Conservation (phyloP, 495 filamentous ascomycete genomes). For the Penicillium flavigenum region DNA sequence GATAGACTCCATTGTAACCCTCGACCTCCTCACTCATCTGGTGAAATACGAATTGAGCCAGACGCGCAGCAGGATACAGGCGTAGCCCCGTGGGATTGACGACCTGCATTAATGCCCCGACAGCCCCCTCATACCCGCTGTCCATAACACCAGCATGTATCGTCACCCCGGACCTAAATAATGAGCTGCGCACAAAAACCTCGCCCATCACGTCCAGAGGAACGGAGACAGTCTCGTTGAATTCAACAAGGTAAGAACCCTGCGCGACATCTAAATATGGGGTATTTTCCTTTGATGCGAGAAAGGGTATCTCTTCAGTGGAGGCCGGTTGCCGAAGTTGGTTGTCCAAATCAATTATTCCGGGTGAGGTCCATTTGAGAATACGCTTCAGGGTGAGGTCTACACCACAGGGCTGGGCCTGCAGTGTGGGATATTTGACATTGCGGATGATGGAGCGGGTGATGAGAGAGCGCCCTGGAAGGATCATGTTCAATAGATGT, state of each 20-base stretch:
- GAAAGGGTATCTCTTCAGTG: constrained; percentile 27
- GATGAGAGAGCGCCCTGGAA: constrained; percentile 27
- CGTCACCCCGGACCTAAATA: constrained; percentile 40
- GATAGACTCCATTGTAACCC: constrained; percentile 46
- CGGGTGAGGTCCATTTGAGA: constrained; percentile 37
- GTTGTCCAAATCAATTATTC: constrained; percentile 47
- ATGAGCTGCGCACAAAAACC: constrained; percentile 39
- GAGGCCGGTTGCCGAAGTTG: constrained; percentile 32
- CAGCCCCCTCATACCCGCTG: constrained; percentile 46
- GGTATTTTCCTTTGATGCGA: not conserved
- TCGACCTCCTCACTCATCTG: constrained; percentile 35
- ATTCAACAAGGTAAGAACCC: constrained; percentile 46
- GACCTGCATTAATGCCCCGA: constrained; percentile 47
- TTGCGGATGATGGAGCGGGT: constrained; percentile 35
- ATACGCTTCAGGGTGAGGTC: constrained; percentile 42
- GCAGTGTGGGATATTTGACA: constrained; percentile 26
- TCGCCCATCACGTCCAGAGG: constrained; percentile 42
- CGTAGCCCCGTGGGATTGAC: constrained; percentile 37
- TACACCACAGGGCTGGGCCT: constrained; percentile 46
- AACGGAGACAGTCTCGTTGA: constrained; percentile 45
- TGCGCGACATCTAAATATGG: constrained; percentile 24
- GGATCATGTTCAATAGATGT: constrained; percentile 18
- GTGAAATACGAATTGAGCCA: constrained; percentile 47
- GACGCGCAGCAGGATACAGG: constrained; percentile 34
- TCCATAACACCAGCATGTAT: constrained; percentile 47